A percentile compares a stretch with the other conserved stretches of the same genome.
These are phyloP conservation scores for Lagenidium giganteum DNA, from an alignment of 352 stramenopile genomes.

Conservation along the genomic window DNA sequence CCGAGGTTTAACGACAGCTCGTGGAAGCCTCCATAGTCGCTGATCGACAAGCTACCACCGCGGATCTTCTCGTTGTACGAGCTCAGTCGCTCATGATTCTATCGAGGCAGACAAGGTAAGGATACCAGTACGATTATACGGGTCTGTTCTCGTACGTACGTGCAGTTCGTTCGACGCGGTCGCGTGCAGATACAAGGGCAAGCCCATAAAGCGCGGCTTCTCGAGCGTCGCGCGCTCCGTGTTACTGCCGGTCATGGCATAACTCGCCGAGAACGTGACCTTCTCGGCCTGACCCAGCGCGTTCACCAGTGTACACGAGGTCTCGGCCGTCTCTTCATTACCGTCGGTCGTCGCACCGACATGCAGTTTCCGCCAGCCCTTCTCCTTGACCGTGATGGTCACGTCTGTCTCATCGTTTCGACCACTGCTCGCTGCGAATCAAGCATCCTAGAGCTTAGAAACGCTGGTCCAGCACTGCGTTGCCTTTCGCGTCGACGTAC, in stretches of 20 bases:
- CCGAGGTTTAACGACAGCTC: slow-evolving; percentile 81
- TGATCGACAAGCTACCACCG: slow-evolving; percentile 78
- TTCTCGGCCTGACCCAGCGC: slow-evolving; percentile 83
- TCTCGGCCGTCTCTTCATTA: slow-evolving; percentile 83
- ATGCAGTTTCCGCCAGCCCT: slow-evolving; percentile 80
- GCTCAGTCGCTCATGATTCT: slow-evolving; percentile 83
- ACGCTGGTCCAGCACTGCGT: no score
- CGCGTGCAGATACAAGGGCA: slow-evolving; percentile 75
- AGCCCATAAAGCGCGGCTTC: slow-evolving; percentile 82
- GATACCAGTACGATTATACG: no score
- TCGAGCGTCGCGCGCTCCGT: slow-evolving; percentile 80
- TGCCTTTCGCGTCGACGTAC: slow-evolving; percentile 18
- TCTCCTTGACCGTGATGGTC: slow-evolving; percentile 86
- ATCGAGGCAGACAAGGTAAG: no score
- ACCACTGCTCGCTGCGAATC: slow-evolving; percentile 49
- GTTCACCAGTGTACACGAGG: slow-evolving; percentile 79
- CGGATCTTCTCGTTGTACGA: slow-evolving; percentile 88
- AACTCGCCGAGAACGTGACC: slow-evolving; percentile 71
- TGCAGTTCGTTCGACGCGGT: slow-evolving; percentile 79
- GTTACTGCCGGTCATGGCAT: slow-evolving; percentile 82
- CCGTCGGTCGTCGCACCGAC: slow-evolving; percentile 81
- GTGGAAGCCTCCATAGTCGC: slow-evolving; percentile 82
- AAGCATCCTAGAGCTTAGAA: no score
- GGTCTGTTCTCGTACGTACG: slow-evolving; percentile 18
- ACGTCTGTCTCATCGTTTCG: slow-evolving; percentile 75